Percentiles rank a stretch among this genome's conserved stretches.
Conservation (phyloP, 495 filamentous ascomycete genomes). For the Neurospora hispaniola region DNA sequence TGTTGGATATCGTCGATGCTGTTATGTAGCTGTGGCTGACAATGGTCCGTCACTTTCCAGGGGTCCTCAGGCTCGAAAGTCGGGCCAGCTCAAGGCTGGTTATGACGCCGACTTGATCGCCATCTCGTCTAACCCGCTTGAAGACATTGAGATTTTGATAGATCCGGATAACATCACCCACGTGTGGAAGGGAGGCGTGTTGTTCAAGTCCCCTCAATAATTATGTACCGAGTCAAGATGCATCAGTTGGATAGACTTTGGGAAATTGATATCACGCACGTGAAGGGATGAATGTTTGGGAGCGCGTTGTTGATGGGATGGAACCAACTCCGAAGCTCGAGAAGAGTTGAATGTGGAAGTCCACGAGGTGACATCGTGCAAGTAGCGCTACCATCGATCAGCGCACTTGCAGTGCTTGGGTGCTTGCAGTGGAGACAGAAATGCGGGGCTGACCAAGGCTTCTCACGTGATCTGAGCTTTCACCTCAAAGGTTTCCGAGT, state of each 20-base stretch:
- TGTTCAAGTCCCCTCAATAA: constrained; percentile 19
- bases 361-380: not conserved
- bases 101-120: constrained; percentile 42
- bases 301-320: too few species aligned
- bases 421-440: not conserved
- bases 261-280: too few species aligned
- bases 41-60: not conserved
- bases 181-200: constrained; percentile 38
- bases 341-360: not conserved
- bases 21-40: not conserved
- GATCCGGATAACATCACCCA: constrained; percentile 30
- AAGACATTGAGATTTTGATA: constrained; percentile 34
- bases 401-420: not conserved
- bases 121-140: constrained; percentile 32
- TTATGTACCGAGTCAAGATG: not conserved
- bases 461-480: not conserved
- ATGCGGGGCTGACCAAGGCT: not conserved
- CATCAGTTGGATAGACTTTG: too few species aligned
- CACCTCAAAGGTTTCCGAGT: not conserved
- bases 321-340: too few species aligned
- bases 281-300: not conserved
- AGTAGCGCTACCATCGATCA: not conserved
- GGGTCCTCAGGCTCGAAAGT: constrained; percentile 32
- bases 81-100: constrained; percentile 37
- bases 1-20: constrained; percentile 7